Conservation (phyloP, 2,329 filamentous ascomycete species). For the Domatiomyces globalis region DNA sequence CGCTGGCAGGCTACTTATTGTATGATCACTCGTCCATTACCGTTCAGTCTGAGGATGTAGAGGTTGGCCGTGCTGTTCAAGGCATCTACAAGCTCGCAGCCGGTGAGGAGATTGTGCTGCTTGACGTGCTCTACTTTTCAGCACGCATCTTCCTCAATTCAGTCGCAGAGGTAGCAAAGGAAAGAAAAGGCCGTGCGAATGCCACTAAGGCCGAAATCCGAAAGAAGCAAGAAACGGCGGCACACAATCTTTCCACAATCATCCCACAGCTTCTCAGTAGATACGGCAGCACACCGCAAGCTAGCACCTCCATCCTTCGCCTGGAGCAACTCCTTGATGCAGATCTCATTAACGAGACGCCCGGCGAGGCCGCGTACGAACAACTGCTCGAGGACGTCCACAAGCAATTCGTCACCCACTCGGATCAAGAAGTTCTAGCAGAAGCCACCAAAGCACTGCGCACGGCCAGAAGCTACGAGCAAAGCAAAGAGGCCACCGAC, state of each 20-base stretch:
- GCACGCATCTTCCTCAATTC: constrained; percentile 61
- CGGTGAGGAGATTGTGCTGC: constrained; percentile 66
- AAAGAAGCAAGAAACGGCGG: constrained; percentile 64
- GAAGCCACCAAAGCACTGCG: constrained; percentile 73
- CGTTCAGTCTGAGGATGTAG: constrained; percentile 39
- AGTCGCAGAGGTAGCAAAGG: constrained; percentile 45
- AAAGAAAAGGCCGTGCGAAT: constrained; percentile 42
- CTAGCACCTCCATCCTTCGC: constrained; percentile 70
- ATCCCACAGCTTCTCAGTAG: constrained; percentile 84
- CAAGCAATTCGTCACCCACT: constrained; percentile 86
- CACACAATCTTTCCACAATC: constrained; percentile 58
- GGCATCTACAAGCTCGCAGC: constrained; percentile 57
- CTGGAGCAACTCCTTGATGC: constrained; percentile 77
- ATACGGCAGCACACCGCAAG: constrained; percentile 77
- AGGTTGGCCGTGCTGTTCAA: constrained; percentile 50
- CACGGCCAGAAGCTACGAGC: constrained; percentile 73
- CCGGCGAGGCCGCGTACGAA: constrained; percentile 66
- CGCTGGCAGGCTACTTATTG: constrained; percentile 74
- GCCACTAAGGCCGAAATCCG: constrained; percentile 47
- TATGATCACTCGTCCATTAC: constrained; percentile 69
- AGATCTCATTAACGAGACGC: constrained; percentile 73
- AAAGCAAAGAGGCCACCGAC: constrained; percentile 73
- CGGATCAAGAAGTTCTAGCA: constrained; percentile 67
- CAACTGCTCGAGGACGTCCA: constrained; percentile 80
- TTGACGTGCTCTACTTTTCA: constrained; percentile 73